Conservation (phyloP, 2,329 filamentous ascomycete genomes). For the Aspergillus sp. region DNA sequence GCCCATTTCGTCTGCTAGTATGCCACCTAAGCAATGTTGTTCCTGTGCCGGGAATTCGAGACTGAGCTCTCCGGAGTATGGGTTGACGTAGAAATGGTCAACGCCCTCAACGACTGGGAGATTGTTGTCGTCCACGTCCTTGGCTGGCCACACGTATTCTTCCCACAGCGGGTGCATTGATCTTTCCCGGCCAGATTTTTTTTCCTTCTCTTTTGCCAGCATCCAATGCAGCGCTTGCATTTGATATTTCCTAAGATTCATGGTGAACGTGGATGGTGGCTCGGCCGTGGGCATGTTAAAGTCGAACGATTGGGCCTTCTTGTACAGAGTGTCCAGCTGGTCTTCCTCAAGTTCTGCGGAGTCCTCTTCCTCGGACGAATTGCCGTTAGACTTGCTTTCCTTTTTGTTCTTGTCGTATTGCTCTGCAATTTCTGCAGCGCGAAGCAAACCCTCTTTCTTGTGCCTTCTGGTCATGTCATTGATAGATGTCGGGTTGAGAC, state of each 20-base stretch:
- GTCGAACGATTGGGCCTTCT: constrained; percentile 95
- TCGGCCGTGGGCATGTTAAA: constrained; percentile 87
- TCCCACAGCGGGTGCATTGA: constrained; percentile 99
- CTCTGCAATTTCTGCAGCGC: constrained; percentile 85
- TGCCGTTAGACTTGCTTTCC: constrained; percentile 39
- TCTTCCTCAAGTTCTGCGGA: constrained; percentile 91
- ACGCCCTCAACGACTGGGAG: constrained; percentile 66
- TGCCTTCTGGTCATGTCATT: constrained; percentile 74
- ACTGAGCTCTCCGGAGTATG: constrained; percentile 91
- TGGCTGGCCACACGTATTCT: constrained; percentile 84
- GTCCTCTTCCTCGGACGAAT: constrained; percentile 69
- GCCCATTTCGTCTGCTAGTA: constrained; percentile 95
- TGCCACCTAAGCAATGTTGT: constrained; percentile 89
- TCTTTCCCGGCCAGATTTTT: constrained; percentile 65
- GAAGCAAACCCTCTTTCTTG: constrained; percentile 78
- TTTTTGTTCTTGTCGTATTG: constrained; percentile 65
- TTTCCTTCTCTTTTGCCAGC: constrained; percentile 85
- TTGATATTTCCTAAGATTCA: constrained; percentile 87
- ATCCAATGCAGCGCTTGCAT: constrained; percentile 97
- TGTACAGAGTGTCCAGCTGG: constrained; percentile 89
- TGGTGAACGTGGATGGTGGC: constrained; percentile 75
- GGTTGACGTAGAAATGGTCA: constrained; percentile 86
- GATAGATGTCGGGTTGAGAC: constrained; percentile 70
- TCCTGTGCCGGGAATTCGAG: constrained; percentile 90
- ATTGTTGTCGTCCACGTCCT: constrained; percentile 81